These are phyloP conservation scores for Coemansia sp. DNA, from an alignment of 371 early-diverging fungal genomes.

Conservation along the genomic window DNA sequence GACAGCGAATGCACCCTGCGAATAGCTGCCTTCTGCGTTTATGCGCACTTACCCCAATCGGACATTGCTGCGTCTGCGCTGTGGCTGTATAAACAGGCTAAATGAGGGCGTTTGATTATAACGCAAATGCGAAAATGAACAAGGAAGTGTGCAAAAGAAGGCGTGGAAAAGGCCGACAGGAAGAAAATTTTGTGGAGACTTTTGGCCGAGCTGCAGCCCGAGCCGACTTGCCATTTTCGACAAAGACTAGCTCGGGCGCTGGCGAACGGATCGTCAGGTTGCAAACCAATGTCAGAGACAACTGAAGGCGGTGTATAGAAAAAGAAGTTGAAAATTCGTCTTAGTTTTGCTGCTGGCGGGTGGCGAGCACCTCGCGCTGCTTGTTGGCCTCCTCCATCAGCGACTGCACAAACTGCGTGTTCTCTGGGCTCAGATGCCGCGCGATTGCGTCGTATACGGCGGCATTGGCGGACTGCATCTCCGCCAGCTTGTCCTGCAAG, in stretches of 20 bases:
- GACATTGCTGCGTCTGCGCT: conserved; percentile 3
- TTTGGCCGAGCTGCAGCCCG: not conserved
- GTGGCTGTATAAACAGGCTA: conserved; percentile 2
- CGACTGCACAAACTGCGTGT: conserved; percentile 44
- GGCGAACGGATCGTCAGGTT: no score
- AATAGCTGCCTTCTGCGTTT: not conserved
- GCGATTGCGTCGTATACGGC: conserved; percentile 56
- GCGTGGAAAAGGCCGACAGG: no score
- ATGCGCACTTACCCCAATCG: conserved; percentile 59
- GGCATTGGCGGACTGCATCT: conserved; percentile 55
- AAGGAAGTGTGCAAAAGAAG: conserved; percentile 2
- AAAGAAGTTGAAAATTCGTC: not conserved
- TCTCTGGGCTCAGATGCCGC: conserved; percentile 54
- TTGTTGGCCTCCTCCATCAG: conserved; percentile 50
- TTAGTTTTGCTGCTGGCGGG: not conserved
- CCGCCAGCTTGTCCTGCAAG: conserved; percentile 59
- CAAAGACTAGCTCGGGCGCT: no score
- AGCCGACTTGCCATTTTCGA: no score
- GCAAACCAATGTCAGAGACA: not conserved
- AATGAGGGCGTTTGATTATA: not conserved
- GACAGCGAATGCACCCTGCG: not conserved
- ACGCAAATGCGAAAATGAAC: conserved; percentile 7
- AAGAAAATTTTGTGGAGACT: not conserved
- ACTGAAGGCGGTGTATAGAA: not conserved
- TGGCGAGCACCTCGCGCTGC: conserved; percentile 22